Conservation (phyloP, 345 rosid species). For the Odontarrhena argentea region DNA sequence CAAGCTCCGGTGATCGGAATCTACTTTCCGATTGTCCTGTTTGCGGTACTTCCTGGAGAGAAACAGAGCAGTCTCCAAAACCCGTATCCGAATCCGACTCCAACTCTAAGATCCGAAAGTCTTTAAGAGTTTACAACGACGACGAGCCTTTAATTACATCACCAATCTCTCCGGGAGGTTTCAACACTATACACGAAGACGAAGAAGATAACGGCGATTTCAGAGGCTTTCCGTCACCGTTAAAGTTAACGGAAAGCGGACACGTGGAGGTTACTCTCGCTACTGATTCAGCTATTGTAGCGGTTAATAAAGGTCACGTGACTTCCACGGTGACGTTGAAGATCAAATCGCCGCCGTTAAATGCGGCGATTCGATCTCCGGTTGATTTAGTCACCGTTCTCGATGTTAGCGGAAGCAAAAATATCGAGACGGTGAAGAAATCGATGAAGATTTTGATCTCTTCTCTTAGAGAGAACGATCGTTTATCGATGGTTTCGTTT, state of each 20-base stretch:
- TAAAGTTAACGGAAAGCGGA: slow-evolving; percentile 25
- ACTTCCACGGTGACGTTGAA: slow-evolving; percentile 60
- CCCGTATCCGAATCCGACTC: slow-evolving; percentile 33
- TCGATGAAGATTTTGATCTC: slow-evolving; percentile 64
- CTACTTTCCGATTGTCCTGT: slow-evolving; percentile 65
- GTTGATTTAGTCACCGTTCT: slow-evolving; percentile 73
- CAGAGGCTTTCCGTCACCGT: slow-evolving; percentile 58
- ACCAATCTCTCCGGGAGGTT: slow-evolving; percentile 53
- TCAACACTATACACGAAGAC: slow-evolving; percentile 72
- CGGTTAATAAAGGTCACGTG: slow-evolving; percentile 57
- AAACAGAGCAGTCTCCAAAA: slow-evolving; percentile 42
- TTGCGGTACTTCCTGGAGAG: slow-evolving; percentile 67
- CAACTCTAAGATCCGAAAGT: slow-evolving; percentile 39
- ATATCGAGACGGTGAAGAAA: slow-evolving; percentile 57
- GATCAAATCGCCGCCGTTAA: slow-evolving; percentile 58
- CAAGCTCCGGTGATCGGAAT: slow-evolving; percentile 48
- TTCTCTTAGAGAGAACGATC: slow-evolving; percentile 62
- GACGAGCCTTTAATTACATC: slow-evolving; percentile 76
- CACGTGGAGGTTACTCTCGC: slow-evolving; percentile 53
- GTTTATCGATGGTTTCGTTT: slow-evolving; percentile 78
- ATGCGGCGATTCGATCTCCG: slow-evolving; percentile 51
- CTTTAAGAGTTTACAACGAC: slow-evolving; percentile 69
- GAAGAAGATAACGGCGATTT: slow-evolving; percentile 45
- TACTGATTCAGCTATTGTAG: slow-evolving; percentile 74
- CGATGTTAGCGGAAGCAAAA: slow-evolving; percentile 64